Evolutionary conservation across 2,329 filamentous ascomycete species (phyloP).

Genomic region (Kalmusia sp.): DNA sequence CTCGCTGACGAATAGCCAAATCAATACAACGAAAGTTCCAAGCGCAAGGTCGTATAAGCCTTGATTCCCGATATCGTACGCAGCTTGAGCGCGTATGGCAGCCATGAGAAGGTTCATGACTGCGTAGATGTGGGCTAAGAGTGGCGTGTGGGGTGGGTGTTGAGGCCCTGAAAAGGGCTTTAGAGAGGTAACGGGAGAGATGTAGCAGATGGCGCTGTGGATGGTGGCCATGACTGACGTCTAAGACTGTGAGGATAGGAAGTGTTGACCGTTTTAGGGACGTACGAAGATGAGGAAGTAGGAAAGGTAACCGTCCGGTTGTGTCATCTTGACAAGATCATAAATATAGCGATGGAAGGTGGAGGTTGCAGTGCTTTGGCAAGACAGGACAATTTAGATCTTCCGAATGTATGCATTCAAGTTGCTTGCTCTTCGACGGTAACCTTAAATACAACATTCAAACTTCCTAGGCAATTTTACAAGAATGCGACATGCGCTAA

Average conservation of each 20-base stretch:
- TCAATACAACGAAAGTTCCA: constrained; percentile 7
- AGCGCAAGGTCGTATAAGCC: constrained; percentile 13
- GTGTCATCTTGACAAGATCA: neutral
- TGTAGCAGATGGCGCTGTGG: constrained; percentile 11
- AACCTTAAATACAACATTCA: no score
- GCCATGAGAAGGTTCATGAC: constrained; percentile 11
- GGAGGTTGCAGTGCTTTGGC: no score
- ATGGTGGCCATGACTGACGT: constrained; percentile 7
- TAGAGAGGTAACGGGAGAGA: constrained; percentile 7
- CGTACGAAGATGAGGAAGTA: constrained; percentile 8
- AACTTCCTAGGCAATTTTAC: no score
- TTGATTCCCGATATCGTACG: constrained; percentile 8
- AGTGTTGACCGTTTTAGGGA: neutral
- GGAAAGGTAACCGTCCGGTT: neutral
- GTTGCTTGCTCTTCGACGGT: no score
- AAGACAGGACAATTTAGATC: no score
- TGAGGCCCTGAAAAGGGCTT: constrained; percentile 7
- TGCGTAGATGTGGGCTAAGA: constrained; percentile 13
- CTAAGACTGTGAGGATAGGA: constrained; percentile 3
- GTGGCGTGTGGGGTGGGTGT: constrained; percentile 1
- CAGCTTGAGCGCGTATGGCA: constrained; percentile 13
- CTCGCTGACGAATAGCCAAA: constrained; percentile 9
- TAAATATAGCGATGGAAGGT: neutral
- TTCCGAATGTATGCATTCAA: no score
- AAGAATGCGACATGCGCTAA: no score